A percentile compares a stretch with the other conserved stretches of the same genome.
phyloP scores from a whole-genome alignment of 306 rosid genomes.

The Cajanus cajan region DNA sequence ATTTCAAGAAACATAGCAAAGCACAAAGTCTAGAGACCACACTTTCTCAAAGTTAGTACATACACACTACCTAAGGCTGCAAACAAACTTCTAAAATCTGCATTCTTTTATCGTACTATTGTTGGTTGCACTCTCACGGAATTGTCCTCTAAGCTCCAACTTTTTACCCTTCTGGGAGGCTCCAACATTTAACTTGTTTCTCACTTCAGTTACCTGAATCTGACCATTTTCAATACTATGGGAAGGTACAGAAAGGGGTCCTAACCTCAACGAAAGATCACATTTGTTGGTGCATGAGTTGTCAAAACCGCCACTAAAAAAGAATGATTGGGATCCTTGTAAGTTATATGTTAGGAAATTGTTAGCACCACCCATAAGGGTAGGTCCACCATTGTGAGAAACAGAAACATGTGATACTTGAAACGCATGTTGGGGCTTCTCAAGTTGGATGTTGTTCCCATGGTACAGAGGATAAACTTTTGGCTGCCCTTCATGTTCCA shows the following conservation, averaged over 20 bases:
- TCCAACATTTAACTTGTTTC: conserved; percentile 12
- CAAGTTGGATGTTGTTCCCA: conserved; percentile 28
- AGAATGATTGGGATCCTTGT: conserved; percentile 13
- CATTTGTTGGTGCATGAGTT: conserved; percentile 32
- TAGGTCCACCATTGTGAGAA: conserved; percentile 29
- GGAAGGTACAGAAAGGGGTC: conserved; percentile 38
- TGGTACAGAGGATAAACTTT: conserved; percentile 54
- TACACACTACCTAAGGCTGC: not conserved
- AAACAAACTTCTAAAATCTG: not conserved
- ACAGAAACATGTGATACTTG: conserved; percentile 13
- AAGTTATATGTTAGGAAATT: conserved; percentile 12
- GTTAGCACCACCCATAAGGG: conserved; percentile 15
- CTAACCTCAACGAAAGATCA: conserved; percentile 72
- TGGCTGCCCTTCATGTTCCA: conserved; percentile 30
- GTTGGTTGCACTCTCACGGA: not conserved
- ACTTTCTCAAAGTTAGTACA: conserved; percentile 29
- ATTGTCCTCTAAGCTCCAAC: conserved; percentile 9
- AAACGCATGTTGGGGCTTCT: conserved; percentile 19
- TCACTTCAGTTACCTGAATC: conserved; percentile 25
- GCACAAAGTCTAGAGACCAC: conserved; percentile 44
- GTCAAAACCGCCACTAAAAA: conserved; percentile 6
- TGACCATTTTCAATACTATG: conserved; percentile 23
- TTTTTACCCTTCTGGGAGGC: not conserved
- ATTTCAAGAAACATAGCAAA: too few species aligned
- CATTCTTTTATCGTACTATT: not conserved